Base-by-base conservation (phyloP, 371 early-diverging fungal species). In the Saksenaea oblongispora region DNA sequence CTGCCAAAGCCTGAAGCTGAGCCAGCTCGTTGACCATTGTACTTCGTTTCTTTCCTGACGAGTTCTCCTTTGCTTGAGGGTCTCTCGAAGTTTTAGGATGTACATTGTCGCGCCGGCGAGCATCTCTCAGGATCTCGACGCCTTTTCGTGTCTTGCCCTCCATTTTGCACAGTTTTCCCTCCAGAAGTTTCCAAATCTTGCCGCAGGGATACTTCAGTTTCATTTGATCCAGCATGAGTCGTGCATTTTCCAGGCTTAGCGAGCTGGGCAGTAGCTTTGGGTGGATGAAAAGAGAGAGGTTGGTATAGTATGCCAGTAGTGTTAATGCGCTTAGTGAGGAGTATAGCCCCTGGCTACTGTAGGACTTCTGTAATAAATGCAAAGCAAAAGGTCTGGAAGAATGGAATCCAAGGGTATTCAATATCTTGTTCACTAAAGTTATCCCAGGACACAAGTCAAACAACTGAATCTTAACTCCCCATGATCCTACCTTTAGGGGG, bases 301-400 rank as follows among this genome's bases (percentile, higher is more conserved):
- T 80, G 59, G 81, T 80, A 59, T 78, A 80, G 31, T 80, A 80
- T 5, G 71, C 75, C 9, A 80, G 64, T 17, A 80, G 61, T 9
- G 81, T 64, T 34, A 80, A 55, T 28, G 78, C 76, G 26, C 76
- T 78, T 8, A 80, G 55, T 10, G 75, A 67, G 7, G 78, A 78
- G 58, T 78, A 80, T 0, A 80, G 65, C 76, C 78, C 37, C n/a
- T 66, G 60, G 14, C 63, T 72, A 56, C 66, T 63, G 39, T 78
- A 77, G 5, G 81, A 77, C 61, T 61, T 62, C 42, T 74, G 72
- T 14, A 80, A 60, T 39, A 78, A 57, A 56, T 80, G 76, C 24
- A 80, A 36, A 34, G 81, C 78, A 67, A 80, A 80, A 0, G 81
- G 81, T 9, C 81, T 69, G 22, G 81, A 80, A 4, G 81, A 77